These are phyloP conservation scores for Dioszegia crocea DNA, from an alignment of 768 basidiomycete species.

Conservation along the genomic window DNA sequence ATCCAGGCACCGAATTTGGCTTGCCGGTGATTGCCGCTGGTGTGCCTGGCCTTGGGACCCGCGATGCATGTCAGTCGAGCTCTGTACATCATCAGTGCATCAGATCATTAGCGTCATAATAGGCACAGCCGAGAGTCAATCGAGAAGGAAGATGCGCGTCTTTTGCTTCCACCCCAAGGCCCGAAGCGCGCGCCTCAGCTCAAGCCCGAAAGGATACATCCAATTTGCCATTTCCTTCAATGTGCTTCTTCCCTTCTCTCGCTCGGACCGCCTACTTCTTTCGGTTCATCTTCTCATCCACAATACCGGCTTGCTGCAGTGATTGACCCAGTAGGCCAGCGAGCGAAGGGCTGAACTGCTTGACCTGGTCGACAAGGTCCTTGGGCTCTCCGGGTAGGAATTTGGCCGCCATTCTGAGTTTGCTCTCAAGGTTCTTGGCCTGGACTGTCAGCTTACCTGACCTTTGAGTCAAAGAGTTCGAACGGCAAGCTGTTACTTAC, in stretches of 20 bases:
- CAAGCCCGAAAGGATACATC: conserved; percentile 5
- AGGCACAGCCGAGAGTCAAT: background rate
- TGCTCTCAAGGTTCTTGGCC: conserved; percentile 34
- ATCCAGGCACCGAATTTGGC: conserved; percentile 10
- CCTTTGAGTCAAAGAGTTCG: too few relatives aligned
- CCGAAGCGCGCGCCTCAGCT: background rate
- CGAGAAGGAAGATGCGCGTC: too few relatives aligned
- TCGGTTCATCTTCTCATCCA: conserved; percentile 35
- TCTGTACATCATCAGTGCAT: background rate
- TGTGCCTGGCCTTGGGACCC: too few relatives aligned
- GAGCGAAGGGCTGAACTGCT: conserved; percentile 32
- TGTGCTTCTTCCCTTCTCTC: background rate
- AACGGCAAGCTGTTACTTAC: too few relatives aligned
- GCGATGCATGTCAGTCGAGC: too few relatives aligned
- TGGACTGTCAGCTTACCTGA: conserved; percentile 15
- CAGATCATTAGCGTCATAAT: background rate
- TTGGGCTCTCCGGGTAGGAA: conserved; percentile 39
- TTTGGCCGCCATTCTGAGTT: conserved; percentile 27
- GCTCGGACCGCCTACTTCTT: conserved; percentile 17
- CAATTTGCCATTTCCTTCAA: background rate
- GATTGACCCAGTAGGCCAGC: conserved; percentile 38
- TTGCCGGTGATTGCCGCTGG: too few relatives aligned
- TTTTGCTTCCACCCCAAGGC: too few relatives aligned
- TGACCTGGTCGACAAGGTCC: conserved; percentile 39
- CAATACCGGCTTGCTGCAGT: conserved; percentile 33